A percentile compares a stretch with the other conserved stretches of the same genome.
phyloP scores from a whole-genome alignment of 2,329 filamentous ascomycete genomes.

The Fusarium robinianum region DNA sequence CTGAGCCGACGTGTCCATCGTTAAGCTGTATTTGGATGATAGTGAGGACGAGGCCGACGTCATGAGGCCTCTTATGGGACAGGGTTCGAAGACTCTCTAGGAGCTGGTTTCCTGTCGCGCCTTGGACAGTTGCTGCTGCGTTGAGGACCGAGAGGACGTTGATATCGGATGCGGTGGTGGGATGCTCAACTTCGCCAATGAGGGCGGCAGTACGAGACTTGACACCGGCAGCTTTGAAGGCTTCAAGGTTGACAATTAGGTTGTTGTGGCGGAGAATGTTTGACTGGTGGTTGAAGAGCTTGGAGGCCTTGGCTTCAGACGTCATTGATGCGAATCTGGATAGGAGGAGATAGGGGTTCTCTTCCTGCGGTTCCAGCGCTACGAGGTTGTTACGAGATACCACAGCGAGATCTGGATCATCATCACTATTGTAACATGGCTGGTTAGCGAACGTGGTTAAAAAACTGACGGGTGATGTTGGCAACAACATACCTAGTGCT shows the following conservation, averaged over 20 bases:
- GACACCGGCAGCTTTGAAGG: slow-evolving; percentile 69
- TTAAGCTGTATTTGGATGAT: slow-evolving; percentile 80
- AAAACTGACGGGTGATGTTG: background rate
- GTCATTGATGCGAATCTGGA: slow-evolving; percentile 62
- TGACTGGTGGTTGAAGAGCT: slow-evolving; percentile 73
- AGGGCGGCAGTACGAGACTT: slow-evolving; percentile 52
- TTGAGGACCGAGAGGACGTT: slow-evolving; percentile 56
- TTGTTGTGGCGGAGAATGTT: slow-evolving; percentile 61
- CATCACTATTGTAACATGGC: slow-evolving; percentile 53
- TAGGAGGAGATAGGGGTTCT: slow-evolving; percentile 72
- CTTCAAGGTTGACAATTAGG: slow-evolving; percentile 66
- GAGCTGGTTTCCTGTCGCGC: slow-evolving; percentile 66
- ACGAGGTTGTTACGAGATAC: slow-evolving; percentile 69
- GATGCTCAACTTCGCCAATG: slow-evolving; percentile 39
- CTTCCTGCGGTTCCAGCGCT: slow-evolving; percentile 45
- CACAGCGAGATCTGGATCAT: slow-evolving; percentile 67
- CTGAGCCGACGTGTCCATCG: slow-evolving; percentile 71
- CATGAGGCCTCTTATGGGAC: slow-evolving; percentile 73
- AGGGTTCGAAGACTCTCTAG: slow-evolving; percentile 71
- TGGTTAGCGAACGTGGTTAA: slow-evolving; percentile 29
- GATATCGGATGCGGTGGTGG: slow-evolving; percentile 39
- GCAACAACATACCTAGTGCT: slow-evolving; percentile 58
- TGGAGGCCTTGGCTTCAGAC: slow-evolving; percentile 59
- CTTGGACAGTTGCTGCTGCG: slow-evolving; percentile 73
- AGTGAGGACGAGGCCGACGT: slow-evolving; percentile 80